Conservation (phyloP, 495 filamentous ascomycete genomes). For the Talaromyces liani region DNA sequence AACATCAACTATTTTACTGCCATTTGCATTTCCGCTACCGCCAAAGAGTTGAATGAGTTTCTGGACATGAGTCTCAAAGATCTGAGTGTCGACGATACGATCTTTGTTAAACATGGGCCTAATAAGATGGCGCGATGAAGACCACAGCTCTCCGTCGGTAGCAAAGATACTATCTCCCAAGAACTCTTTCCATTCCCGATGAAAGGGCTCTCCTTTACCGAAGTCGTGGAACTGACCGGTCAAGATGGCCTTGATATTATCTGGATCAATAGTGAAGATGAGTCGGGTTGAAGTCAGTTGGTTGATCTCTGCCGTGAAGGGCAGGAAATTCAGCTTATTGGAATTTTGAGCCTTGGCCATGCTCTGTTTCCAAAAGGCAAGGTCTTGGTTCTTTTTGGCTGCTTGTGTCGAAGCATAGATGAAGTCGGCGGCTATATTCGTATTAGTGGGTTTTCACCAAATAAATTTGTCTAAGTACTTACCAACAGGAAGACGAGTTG, state of each 20-base stretch:
- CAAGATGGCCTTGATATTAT: slow-evolving; percentile 69
- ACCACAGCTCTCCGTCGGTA: slow-evolving; percentile 70
- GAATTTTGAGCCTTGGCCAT: slow-evolving; percentile 29
- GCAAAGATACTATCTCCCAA: slow-evolving; percentile 75
- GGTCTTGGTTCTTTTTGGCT: slow-evolving; percentile 42
- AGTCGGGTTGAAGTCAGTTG: slow-evolving; percentile 46
- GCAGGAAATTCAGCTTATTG: neutral
- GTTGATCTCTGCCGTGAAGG: slow-evolving; percentile 51
- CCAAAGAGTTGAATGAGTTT: slow-evolving; percentile 57
- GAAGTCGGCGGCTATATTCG: slow-evolving; percentile 51
- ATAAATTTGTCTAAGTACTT: slow-evolving; percentile 4
- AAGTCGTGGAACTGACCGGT: slow-evolving; percentile 65
- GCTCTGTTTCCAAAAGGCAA: slow-evolving; percentile 51
- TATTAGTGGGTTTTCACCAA: slow-evolving; percentile 6
- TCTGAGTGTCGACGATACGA: slow-evolving; percentile 69
- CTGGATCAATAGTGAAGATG: slow-evolving; percentile 58
- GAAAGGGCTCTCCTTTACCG: slow-evolving; percentile 65
- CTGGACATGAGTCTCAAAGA: slow-evolving; percentile 70
- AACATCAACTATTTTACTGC: slow-evolving; percentile 55
- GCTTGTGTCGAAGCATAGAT: slow-evolving; percentile 44
- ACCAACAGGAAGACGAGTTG: slow-evolving; percentile 23
- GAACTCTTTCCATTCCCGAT: slow-evolving; percentile 63
- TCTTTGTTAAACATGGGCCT: slow-evolving; percentile 80
- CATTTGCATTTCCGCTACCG: slow-evolving; percentile 24
- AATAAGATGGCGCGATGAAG: slow-evolving; percentile 65